These are phyloP conservation scores for Exserohilum rostratum DNA, from an alignment of 2,329 filamentous ascomycete genomes.

Conservation along the genomic window DNA sequence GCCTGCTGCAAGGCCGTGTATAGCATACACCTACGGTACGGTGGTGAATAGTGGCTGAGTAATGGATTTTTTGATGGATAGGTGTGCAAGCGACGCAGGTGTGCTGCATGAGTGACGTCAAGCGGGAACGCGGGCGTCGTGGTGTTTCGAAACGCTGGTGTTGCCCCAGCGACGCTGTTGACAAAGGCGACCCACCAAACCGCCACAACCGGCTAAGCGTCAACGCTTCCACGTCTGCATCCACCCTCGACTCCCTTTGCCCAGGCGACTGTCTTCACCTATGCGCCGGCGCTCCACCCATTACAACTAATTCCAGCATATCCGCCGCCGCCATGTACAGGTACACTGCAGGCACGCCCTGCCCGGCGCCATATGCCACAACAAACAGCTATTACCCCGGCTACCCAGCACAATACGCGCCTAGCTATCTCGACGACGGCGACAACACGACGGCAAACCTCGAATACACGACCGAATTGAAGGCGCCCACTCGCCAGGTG, in stretches of 20 bases:
- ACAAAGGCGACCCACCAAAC: slow-evolving; percentile 13
- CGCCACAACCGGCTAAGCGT: slow-evolving; percentile 22
- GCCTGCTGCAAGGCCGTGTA: neutral
- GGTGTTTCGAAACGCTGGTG: slow-evolving; percentile 7
- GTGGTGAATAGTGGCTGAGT: neutral
- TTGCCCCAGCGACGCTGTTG: slow-evolving; percentile 18
- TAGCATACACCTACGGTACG: too few species aligned
- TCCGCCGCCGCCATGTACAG: slow-evolving; percentile 37
- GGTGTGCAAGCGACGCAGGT: neutral
- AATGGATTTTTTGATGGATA: neutral
- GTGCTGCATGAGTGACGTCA: slow-evolving; percentile 10
- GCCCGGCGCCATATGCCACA: slow-evolving; percentile 41
- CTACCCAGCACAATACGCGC: slow-evolving; percentile 40
- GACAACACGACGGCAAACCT: slow-evolving; percentile 45
- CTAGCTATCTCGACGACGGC: slow-evolving; percentile 31
- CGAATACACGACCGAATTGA: slow-evolving; percentile 48
- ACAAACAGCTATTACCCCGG: slow-evolving; percentile 33
- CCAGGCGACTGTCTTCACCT: slow-evolving; percentile 5
- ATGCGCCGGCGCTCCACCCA: slow-evolving; percentile 28
- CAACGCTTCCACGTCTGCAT: slow-evolving; percentile 9
- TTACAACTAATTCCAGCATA: slow-evolving; percentile 4
- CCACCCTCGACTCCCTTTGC: slow-evolving; percentile 19
- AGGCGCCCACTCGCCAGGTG: slow-evolving; percentile 33
- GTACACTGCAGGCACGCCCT: slow-evolving; percentile 45
- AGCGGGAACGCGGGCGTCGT: neutral